Evolutionary conservation across 345 rosid genomes (phyloP), one percentile per base, ranked within the genome.

Genomic region (Dimocarpus longan): DNA sequence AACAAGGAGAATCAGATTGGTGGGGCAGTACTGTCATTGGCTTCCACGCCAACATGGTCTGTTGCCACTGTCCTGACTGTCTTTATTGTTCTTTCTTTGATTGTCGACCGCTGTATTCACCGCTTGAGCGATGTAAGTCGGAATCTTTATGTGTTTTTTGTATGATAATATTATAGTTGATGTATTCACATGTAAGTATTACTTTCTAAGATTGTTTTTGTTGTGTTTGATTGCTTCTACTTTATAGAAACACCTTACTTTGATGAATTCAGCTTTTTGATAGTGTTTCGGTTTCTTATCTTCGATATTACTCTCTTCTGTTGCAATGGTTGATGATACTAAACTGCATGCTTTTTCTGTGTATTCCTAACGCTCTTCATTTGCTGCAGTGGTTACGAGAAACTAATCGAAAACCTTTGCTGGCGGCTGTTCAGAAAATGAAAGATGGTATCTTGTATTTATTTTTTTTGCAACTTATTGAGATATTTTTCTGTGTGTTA

Each of bases 31-130:
- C 84, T 96, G 83, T 90, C 98, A 4, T 81, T 93, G 84, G 97
- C 92, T 26, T 80, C 88, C 46, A 93, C 98, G 1, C 98, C 99
- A 67, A 93, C 98, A 77, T 95, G 99, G 99, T 93, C 98, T 21
- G 96, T 93, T 74, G 99, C 99, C 64, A 90, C 97, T 1, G 99
- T 93, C 46, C 79, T 95, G 85, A 93, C 98, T 10, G 76, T 95
- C 69, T 90, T 95, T 75, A 97, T 95, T n/a, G 85, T 81, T 66
- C 92, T 95, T 76, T 95, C 99, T 63, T 79, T 91, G 84, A 82
- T 92, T 69, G 94, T 95, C 81, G 98, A 95, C 78, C 95, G 98
- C 69, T 86, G 90, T 8, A 95, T 93, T 80, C 91, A 91, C 81
- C 90, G 90, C 40, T 83, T 95, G 52, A 88, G 96, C 75, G 78